These are phyloP conservation scores for Corrigiola litoralis DNA, from an alignment of 179 eudicot genomes.

Conservation along the genomic window DNA sequence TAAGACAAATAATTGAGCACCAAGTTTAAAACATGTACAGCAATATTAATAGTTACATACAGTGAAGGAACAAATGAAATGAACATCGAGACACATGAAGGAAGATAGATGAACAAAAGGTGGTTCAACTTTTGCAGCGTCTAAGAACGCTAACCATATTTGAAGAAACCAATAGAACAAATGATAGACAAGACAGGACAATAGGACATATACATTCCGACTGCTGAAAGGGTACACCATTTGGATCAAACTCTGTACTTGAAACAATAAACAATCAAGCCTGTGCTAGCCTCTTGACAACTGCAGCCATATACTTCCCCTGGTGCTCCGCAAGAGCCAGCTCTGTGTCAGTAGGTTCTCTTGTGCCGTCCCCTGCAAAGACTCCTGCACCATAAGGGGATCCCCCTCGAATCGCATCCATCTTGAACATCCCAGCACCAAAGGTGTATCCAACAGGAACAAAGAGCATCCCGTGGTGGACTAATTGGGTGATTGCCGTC, in stretches of 20 bases:
- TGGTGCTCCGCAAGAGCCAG: constrained; percentile 75
- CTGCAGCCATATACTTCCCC: constrained; percentile 73
- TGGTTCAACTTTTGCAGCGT: too few species aligned
- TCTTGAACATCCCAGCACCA: constrained; percentile 83
- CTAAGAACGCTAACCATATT: too few species aligned
- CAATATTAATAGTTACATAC: constrained; percentile 2
- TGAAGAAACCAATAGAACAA: background rate
- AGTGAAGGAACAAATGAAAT: constrained; percentile 11
- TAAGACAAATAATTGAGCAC: background rate
- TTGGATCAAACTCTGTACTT: background rate
- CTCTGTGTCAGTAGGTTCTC: constrained; percentile 65
- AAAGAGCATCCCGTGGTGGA: constrained; percentile 81
- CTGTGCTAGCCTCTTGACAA: constrained; percentile 50
- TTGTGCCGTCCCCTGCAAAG: constrained; percentile 69
- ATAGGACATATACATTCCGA: constrained; percentile 19
- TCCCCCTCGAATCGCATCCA: constrained; percentile 74
- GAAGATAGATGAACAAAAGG: background rate
- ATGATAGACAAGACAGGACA: constrained; percentile 2
- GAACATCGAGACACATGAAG: background rate
- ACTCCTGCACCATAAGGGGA: constrained; percentile 84
- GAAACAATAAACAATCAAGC: constrained; percentile 16
- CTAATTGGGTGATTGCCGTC: constrained; percentile 85
- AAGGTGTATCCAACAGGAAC: constrained; percentile 84
- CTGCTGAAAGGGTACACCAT: constrained; percentile 9
- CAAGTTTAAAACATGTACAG: constrained; percentile 3